Evolutionary conservation across 352 stramenopile species (phyloP), one percentile per base, ranked within the genome.

Genomic region (Globisporangium acanthophoron): DNA sequence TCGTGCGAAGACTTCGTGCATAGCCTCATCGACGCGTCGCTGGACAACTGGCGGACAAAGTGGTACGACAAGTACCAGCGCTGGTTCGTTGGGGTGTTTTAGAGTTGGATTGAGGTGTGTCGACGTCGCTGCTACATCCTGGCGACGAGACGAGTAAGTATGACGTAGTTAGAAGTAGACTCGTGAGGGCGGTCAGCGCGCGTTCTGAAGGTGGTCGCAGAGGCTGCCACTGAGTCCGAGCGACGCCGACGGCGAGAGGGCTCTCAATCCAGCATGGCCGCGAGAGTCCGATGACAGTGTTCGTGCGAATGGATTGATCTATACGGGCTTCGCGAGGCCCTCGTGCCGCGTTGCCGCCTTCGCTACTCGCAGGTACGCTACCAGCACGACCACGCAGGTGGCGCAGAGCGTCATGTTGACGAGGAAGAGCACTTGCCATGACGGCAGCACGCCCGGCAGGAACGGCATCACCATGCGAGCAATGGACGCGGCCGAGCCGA

Each of bases 51-150:
- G 95, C 87, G 92, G 45, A 99, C 96, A 15, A 85, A 92, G 46
- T 98, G 94, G 85, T 99, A 99, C 76, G 93, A 98, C 71, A 86
- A 94, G 65, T 98, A 98, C 66, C 92, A 98, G 75, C 80, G 89
- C 49, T 97, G 88, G 78, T 96, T 84, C 57, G 88, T 96, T 56
- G 89, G 89, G 20, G 88, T 97, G 49, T 96, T 93, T 60, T 94
- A 79, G 54, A 59, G 33, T 5, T 16, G 15, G 13, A 1, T 8
- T 18, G 5, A 9, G 5, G 20, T 31, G 18, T 50, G 5, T 18
- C 13, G 11, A 15, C 24, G 47, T 24, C 24, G 27, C 15, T 20
- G 40, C n/a, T 12, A 16, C 16, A 16, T 46, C 40, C n/a, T 8
- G 24, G 33, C 33, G 33, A 12, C 33, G 33, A 39, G 33, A 12